Conservation (phyloP, 1,284 basidiomycete genomes). For the Salmacisia buchloeana region DNA sequence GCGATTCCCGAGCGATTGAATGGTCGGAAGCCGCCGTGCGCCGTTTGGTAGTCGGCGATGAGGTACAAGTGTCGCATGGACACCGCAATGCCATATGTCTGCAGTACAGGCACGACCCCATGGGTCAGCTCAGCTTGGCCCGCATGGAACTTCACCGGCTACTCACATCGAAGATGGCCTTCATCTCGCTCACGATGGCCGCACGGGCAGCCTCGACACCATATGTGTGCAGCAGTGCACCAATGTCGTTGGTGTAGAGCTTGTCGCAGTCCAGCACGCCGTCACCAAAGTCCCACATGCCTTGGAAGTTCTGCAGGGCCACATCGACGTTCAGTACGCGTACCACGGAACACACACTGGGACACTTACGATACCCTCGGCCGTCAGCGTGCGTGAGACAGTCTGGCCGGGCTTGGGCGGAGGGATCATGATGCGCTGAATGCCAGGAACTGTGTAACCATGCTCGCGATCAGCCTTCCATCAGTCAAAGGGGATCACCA, state of each 20-base stretch:
- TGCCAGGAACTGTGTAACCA: conserved; percentile 30
- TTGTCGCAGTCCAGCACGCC: conserved; percentile 74
- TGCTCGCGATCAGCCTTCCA: not conserved
- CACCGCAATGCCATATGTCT: conserved; percentile 95
- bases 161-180: conserved; percentile 67
- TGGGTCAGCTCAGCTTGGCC: too few species aligned
- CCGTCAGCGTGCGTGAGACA: conserved; percentile 30
- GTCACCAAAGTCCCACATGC: conserved; percentile 80
- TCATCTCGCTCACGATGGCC: conserved; percentile 65
- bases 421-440: conserved; percentile 40
- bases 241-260: conserved; percentile 92
- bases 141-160: not conserved
- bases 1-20: conserved; percentile 95
- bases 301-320: conserved; percentile 63
- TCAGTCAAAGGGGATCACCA: not conserved
- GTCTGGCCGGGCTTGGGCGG: conserved; percentile 36
- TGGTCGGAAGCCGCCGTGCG: conserved; percentile 91
- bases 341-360: not conserved
- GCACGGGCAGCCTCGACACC: conserved; percentile 54
- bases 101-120: too few species aligned
- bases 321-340: not conserved
- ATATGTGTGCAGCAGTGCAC: conserved; percentile 83
- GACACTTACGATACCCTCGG: conserved; percentile 37
- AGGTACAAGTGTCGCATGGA: conserved; percentile 89
- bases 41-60: conserved; percentile 98